Conservation (phyloP, 2,329 filamentous ascomycete genomes). For the Cryphonectria parasitica region DNA sequence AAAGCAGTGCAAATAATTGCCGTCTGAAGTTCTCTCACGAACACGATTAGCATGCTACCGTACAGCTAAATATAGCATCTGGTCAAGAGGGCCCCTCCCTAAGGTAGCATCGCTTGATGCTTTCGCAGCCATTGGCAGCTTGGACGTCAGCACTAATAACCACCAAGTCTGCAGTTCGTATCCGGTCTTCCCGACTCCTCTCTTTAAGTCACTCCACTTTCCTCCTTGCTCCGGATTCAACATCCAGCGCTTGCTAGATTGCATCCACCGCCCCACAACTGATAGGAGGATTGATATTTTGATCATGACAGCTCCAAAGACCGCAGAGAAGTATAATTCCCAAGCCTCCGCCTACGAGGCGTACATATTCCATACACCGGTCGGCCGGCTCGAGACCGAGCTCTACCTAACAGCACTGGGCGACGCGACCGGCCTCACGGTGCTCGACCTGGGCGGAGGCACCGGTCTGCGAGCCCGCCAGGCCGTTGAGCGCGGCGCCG, state of each 20-base stretch:
- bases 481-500: slow-evolving; percentile 35
- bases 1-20: too few relatives aligned
- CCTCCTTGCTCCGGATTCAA: not conserved
- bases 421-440: slow-evolving; percentile 31
- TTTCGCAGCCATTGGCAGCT: not conserved
- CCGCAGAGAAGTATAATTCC: not conserved
- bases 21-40: too few relatives aligned
- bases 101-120: not conserved
- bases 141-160: not conserved
- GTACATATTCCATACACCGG: slow-evolving; percentile 5
- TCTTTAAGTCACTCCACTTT: not conserved
- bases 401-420: slow-evolving; percentile 33
- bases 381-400: slow-evolving; percentile 27
- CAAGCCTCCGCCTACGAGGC: slow-evolving; percentile 10
- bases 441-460: slow-evolving; percentile 40
- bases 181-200: not conserved
- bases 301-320: not conserved
- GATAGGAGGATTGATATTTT: not conserved
- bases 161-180: not conserved
- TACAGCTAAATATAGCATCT: not conserved
- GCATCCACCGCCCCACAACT: not conserved
- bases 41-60: too few relatives aligned
- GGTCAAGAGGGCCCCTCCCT: not conserved
- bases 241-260: not conserved
- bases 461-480: slow-evolving; percentile 36